These are phyloP conservation scores for Giardia duodenalis DNA, from an alignment of 208 protist genomes.

Conservation along the genomic window DNA sequence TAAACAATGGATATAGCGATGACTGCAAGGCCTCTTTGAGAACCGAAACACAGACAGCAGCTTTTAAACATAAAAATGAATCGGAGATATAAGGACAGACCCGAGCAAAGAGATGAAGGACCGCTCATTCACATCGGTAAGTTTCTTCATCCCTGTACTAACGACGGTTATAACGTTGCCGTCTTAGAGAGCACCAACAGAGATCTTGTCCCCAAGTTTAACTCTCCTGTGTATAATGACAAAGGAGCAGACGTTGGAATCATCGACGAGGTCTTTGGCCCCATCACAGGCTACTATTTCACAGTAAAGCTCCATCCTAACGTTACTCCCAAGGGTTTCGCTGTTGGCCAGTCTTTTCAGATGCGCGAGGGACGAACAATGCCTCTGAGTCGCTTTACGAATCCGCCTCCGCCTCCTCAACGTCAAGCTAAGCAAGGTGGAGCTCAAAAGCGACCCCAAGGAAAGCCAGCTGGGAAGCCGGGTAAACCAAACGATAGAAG, in stretches of 20 bases:
- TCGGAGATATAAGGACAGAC: no score
- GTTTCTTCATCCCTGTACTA: neutral
- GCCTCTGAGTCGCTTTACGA: neutral
- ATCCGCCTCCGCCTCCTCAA: neutral
- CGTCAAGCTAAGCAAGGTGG: neutral
- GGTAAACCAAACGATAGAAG: no score
- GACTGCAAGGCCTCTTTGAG: no score
- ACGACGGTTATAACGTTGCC: neutral
- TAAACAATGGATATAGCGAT: no score
- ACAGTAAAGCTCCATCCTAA: neutral
- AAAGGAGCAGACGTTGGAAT: neutral
- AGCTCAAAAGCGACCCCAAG: no score
- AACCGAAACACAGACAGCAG: no score
- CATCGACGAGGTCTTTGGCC: conserved; percentile 1
- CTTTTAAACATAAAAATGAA: no score
- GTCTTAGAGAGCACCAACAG: neutral
- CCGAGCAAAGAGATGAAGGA: neutral
- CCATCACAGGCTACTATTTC: neutral
- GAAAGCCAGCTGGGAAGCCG: no score
- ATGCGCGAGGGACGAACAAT: neutral
- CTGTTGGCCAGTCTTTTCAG: neutral
- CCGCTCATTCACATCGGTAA: neutral
- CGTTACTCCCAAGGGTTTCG: neutral
- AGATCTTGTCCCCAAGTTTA: neutral
- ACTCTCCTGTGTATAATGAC: neutral